A percentile compares a stretch with the other conserved stretches of the same genome.
These are phyloP conservation scores for Pyrenophora graminea DNA, from an alignment of 2,329 filamentous ascomycete genomes.

Conservation along the genomic window DNA sequence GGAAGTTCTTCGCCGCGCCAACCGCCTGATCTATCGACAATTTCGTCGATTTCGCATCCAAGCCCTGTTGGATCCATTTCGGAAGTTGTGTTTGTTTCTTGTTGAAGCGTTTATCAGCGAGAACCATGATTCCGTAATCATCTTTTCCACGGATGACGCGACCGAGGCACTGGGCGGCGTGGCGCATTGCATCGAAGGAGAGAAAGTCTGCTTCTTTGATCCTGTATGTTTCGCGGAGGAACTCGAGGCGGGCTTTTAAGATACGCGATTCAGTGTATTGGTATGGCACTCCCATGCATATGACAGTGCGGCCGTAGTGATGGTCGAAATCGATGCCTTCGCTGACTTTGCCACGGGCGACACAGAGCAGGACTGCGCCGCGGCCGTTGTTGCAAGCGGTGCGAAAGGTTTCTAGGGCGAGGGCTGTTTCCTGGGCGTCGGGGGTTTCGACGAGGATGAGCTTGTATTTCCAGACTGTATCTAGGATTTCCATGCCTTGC, in stretches of 20 bases:
- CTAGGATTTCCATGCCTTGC: slow-evolving; percentile 97
- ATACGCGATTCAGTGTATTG: slow-evolving; percentile 99
- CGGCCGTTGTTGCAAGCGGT: slow-evolving; percentile 97
- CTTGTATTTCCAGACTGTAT: slow-evolving; percentile 99
- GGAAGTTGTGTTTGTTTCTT: slow-evolving; percentile 90
- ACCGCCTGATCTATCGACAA: slow-evolving; percentile 95
- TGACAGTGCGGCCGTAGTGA: slow-evolving; percentile 92
- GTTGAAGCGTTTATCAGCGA: slow-evolving; percentile 90
- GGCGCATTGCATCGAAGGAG: slow-evolving; percentile 99
- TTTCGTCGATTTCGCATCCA: slow-evolving; percentile 84
- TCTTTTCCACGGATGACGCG: slow-evolving; percentile 95
- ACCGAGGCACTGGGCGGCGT: slow-evolving; percentile 93
- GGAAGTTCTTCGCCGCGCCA: slow-evolving; percentile 83
- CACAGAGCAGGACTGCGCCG: slow-evolving; percentile 89
- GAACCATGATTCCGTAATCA: slow-evolving; percentile 99
- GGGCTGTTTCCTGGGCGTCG: slow-evolving; percentile 93
- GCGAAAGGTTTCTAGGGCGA: slow-evolving; percentile 94
- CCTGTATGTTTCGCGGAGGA: slow-evolving; percentile 93
- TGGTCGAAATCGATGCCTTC: slow-evolving; percentile 99
- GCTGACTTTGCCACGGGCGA: slow-evolving; percentile 94
- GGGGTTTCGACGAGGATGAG: slow-evolving; percentile 97
- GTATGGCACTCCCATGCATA: slow-evolving; percentile 96
- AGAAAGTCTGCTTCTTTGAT: slow-evolving; percentile 97
- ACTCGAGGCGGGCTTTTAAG: slow-evolving; percentile 91
- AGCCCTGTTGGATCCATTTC: slow-evolving; percentile 92